phyloP scores from a whole-genome alignment of 2,329 filamentous ascomycete genomes.

The Aschersonia sp. region DNA sequence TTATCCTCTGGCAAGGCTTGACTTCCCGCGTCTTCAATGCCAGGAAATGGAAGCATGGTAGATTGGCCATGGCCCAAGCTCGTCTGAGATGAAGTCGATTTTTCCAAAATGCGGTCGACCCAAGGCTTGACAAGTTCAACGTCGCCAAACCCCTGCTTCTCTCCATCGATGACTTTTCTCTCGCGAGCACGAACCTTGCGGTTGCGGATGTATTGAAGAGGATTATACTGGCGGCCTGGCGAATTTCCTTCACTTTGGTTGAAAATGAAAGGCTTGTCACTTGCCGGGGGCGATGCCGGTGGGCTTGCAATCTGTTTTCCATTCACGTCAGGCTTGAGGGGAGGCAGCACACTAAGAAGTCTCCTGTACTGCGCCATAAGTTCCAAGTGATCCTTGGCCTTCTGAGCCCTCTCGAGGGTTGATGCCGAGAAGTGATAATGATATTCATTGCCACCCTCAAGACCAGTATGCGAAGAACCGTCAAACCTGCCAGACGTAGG shows the following conservation, averaged over 20 bases:
- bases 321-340: slow-evolving; percentile 38
- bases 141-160: slow-evolving; percentile 65
- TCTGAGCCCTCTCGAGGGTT: slow-evolving; percentile 69
- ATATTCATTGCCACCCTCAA: slow-evolving; percentile 27
- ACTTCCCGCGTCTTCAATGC: slow-evolving; percentile 28
- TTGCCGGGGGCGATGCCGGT: slow-evolving; percentile 21
- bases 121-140: slow-evolving; percentile 57
- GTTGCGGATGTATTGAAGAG: slow-evolving; percentile 84
- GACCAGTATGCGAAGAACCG: slow-evolving; percentile 31
- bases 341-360: slow-evolving; percentile 64
- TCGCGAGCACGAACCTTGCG: slow-evolving; percentile 72
- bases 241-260: slow-evolving; percentile 14
- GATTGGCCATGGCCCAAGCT: slow-evolving; percentile 10
- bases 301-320: slow-evolving; percentile 26
- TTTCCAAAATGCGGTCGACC: slow-evolving; percentile 51
- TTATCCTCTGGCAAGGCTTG: slow-evolving; percentile 28
- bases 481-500: slow-evolving; percentile 24
- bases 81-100: slow-evolving; percentile 12
- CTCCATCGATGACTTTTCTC: slow-evolving; percentile 58
- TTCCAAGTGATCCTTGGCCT: slow-evolving; percentile 74
- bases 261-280: slow-evolving; percentile 15
- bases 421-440: slow-evolving; percentile 59
- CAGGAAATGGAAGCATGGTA: slow-evolving; percentile 28
- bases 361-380: slow-evolving; percentile 73
- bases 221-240: slow-evolving; percentile 69